Conservation (phyloP, 805 yeast genomes). For the Metschnikowia cubensis region DNA sequence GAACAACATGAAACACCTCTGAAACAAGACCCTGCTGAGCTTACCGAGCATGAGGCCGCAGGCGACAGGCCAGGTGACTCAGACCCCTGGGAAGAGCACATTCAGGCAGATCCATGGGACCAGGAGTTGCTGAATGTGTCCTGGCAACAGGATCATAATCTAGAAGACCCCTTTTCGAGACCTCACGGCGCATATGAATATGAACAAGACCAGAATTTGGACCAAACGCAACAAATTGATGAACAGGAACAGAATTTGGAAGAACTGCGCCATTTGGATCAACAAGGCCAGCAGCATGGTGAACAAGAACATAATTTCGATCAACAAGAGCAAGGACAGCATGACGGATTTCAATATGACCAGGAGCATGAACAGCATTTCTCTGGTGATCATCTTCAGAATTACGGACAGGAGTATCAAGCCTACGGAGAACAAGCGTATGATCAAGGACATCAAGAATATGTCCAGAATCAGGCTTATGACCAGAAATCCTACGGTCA, state of each 20-base stretch:
- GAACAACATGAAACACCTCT: neutral
- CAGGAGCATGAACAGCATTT: neutral
- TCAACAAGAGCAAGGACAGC: neutral
- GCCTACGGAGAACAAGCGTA: neutral
- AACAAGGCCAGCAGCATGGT: too few relatives aligned
- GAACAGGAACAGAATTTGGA: neutral
- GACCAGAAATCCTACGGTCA: neutral
- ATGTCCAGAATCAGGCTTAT: neutral
- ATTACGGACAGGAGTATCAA: neutral
- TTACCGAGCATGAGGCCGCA: neutral
- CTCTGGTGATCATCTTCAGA: neutral
- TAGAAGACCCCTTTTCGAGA: neutral
- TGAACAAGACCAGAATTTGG: neutral
- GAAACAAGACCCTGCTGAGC: neutral
- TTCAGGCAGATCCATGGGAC: neutral
- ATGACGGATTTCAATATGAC: neutral
- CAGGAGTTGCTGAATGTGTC: slow-evolving; percentile 9
- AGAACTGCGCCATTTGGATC: neutral
- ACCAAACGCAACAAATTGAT: neutral
- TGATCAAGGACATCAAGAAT: neutral
- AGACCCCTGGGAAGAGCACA: neutral
- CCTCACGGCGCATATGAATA: neutral
- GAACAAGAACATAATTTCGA: neutral
- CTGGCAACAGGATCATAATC: slow-evolving; percentile 9
- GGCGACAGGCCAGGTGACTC: neutral